phyloP scores from a whole-genome alignment of 2,329 filamentous ascomycete species.

The Aspergillus ruber region DNA sequence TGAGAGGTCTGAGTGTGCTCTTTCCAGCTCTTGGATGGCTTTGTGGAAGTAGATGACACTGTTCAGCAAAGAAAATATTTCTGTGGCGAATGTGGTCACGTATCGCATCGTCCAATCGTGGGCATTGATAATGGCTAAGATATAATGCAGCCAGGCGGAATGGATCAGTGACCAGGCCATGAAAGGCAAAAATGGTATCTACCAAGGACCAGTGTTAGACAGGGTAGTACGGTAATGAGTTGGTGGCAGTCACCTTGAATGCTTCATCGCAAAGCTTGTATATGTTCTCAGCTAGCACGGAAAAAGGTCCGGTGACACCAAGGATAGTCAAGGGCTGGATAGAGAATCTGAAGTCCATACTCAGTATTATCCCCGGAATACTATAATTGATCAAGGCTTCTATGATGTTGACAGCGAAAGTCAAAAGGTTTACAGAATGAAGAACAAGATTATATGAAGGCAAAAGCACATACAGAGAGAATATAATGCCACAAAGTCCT shows the following conservation, averaged over 20 bases:
- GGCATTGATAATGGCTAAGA: conserved; percentile 60
- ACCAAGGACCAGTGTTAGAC: not conserved
- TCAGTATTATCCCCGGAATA: not conserved
- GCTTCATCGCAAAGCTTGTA: conserved; percentile 51
- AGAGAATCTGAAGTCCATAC: conserved; percentile 39
- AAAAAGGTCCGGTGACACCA: conserved; percentile 61
- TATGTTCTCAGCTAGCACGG: conserved; percentile 61
- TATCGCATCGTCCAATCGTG: conserved; percentile 67
- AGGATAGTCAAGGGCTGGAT: conserved; percentile 60
- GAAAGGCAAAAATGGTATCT: conserved; percentile 53
- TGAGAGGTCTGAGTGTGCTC: conserved; percentile 51
- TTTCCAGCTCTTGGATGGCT: conserved; percentile 57
- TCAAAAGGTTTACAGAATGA: not conserved
- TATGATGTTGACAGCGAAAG: not conserved
- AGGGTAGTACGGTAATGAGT: not conserved
- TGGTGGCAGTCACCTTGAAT: conserved; percentile 43
- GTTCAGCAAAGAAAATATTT: conserved; percentile 62
- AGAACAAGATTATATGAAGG: not conserved
- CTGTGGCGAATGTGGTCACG: conserved; percentile 60
- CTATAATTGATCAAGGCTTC: not conserved
- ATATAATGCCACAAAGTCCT: conserved; percentile 57
- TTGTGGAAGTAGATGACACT: conserved; percentile 65
- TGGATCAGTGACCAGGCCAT: conserved; percentile 65
- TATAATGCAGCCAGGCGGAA: conserved; percentile 58
- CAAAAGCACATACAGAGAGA: conserved; percentile 45